phyloP scores from a whole-genome alignment of 2,329 filamentous ascomycete genomes.

The Thyridium curvatum region DNA sequence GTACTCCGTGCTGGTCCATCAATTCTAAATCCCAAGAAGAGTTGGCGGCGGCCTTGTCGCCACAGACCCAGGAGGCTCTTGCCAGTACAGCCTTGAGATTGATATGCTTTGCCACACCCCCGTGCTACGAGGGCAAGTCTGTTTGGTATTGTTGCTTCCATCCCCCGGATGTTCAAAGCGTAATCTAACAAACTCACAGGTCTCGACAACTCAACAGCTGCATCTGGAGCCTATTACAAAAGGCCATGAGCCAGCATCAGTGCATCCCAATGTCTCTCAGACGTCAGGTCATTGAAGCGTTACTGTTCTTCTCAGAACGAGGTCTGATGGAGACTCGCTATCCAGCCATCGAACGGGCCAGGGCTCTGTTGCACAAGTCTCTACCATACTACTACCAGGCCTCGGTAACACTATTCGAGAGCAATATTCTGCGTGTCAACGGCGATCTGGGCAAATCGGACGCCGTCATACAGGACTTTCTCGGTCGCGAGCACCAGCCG shows the following conservation, averaged over 20 bases:
- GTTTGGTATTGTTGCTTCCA: slow-evolving; percentile 15
- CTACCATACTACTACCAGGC: slow-evolving; percentile 25
- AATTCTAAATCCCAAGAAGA: no score
- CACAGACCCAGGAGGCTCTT: slow-evolving; percentile 13
- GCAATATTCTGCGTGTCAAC: slow-evolving; percentile 19
- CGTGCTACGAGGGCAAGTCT: slow-evolving; percentile 22
- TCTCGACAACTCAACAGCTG: slow-evolving; percentile 7
- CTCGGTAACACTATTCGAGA: slow-evolving; percentile 21
- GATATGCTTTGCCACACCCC: slow-evolving; percentile 21
- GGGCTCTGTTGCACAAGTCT: slow-evolving; percentile 13
- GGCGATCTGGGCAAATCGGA: slow-evolving; percentile 18
- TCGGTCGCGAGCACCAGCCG: slow-evolving; percentile 2
- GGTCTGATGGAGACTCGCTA: slow-evolving; percentile 18
- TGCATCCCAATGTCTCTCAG: slow-evolving; percentile 8
- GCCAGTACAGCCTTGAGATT: slow-evolving; percentile 13
- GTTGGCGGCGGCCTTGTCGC: slow-evolving; percentile 1
- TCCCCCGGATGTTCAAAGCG: no score
- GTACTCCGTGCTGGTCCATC: no score
- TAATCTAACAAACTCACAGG: no score
- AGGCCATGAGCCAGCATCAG: slow-evolving; percentile 5
- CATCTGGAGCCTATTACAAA: slow-evolving; percentile 19
- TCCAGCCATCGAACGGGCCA: slow-evolving; percentile 16
- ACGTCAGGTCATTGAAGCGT: slow-evolving; percentile 15
- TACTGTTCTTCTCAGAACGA: slow-evolving; percentile 23
- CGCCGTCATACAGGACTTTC: slow-evolving; percentile 16